Base-by-base conservation (phyloP, 345 rosid genomes). In the Clausena lansium region DNA sequence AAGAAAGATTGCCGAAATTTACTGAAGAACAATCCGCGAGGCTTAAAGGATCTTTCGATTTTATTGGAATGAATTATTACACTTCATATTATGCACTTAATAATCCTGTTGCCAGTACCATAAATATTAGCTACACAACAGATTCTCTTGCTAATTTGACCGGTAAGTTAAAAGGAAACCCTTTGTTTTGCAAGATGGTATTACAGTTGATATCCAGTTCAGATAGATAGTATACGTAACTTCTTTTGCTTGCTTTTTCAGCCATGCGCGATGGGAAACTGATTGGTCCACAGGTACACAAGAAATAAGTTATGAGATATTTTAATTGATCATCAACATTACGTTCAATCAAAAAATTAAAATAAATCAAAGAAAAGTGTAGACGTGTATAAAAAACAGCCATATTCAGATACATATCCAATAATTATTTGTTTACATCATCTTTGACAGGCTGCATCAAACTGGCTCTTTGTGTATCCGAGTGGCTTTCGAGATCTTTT, bases 1-100 rank as follows among this genome's bases (percentile, higher is more conserved):
- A 20, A 30, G 38, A 30, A 30, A 63, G 67, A 63, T 5, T 63
- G 67, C 67, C 67, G 17, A 6, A 4, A 63, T 63, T 63, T 17
- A 63, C 67, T 6, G 7, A 32, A 30, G n/a, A 28, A 19, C 67
- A 63, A 14, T 63, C 67, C 15, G 1, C 7, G 7, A 63, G 32
- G 67, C 38, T 63, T 30, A 33, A 32, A 15, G 88, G 91, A 7
- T 90, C 93, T 4, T 54, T 84, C 2, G 94, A 91, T 77, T 90
- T 86, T 68, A 58, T 90, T 54, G 91, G 91, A 9, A 73, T 86
- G 14, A 88, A 90, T 83, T 90, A 87, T 64, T 90, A 90, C 79
- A 87, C 89, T 25, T 75, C 91, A 24, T 60, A 80, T 1, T 88
- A 78, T 59, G 88, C 74, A 6, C 15, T 1, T 41, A 25, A 80